phyloP scores from a whole-genome alignment of 768 basidiomycete species.

The Auricularia sp. region DNA sequence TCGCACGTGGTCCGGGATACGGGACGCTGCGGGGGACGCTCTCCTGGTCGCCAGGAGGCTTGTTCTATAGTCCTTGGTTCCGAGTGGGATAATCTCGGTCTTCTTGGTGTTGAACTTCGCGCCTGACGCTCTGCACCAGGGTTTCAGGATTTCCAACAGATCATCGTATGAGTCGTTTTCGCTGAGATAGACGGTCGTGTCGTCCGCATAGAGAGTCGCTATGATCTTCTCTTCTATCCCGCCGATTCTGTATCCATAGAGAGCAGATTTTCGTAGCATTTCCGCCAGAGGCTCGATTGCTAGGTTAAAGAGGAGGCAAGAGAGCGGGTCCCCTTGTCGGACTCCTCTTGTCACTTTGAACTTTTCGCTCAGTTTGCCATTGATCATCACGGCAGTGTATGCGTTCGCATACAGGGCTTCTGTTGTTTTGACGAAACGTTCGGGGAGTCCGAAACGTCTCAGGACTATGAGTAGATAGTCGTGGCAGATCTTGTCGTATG shows the following conservation, averaged over 20 bases:
- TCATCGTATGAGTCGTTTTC: slow-evolving; percentile 18
- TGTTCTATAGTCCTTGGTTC: too few species aligned
- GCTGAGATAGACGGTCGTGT: slow-evolving; percentile 29
- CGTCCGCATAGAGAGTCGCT: slow-evolving; percentile 27
- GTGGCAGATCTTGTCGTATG: slow-evolving; percentile 13
- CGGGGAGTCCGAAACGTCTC: slow-evolving; percentile 3
- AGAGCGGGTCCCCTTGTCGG: slow-evolving; percentile 30
- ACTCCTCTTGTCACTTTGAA: slow-evolving; percentile 25
- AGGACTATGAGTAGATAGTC: slow-evolving; percentile 12
- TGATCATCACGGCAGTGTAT: slow-evolving; percentile 23
- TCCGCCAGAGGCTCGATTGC: slow-evolving; percentile 32
- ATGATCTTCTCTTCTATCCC: slow-evolving; percentile 7
- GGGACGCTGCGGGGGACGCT: too few species aligned
- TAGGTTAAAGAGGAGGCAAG: slow-evolving; percentile 30
- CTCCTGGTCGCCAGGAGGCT: too few species aligned
- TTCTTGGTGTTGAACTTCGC: slow-evolving; percentile 35
- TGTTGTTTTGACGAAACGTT: slow-evolving; percentile 16
- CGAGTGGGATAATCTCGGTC: slow-evolving; percentile 28
- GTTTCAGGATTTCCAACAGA: slow-evolving; percentile 20
- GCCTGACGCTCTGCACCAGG: slow-evolving; percentile 31
- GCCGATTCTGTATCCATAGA: slow-evolving; percentile 14
- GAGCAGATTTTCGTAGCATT: slow-evolving; percentile 19
- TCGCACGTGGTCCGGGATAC: too few species aligned
- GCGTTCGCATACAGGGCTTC: slow-evolving; percentile 23
- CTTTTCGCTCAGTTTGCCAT: slow-evolving; percentile 18